A percentile compares a stretch with the other conserved stretches of the same genome.
phyloP scores from a whole-genome alignment of 2,329 filamentous ascomycete genomes.

The Verticillium albo-atrum region DNA sequence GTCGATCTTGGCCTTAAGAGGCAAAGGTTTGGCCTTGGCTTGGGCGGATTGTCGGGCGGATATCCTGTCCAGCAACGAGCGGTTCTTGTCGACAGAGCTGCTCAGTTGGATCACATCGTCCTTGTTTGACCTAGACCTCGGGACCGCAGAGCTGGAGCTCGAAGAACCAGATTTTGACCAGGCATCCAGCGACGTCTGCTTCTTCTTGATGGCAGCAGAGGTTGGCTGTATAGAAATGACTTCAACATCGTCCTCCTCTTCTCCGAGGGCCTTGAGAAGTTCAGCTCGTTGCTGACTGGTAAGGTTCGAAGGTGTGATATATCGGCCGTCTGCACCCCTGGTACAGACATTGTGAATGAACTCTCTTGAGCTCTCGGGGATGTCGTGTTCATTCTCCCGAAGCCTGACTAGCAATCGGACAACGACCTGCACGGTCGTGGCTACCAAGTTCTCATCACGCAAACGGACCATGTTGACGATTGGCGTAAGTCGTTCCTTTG shows the following conservation, averaged over 20 bases:
- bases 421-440: conserved; percentile 75
- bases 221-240: conserved; percentile 36
- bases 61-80: conserved; percentile 40
- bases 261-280: conserved; percentile 59
- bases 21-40: conserved; percentile 7
- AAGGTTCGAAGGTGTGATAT: conserved; percentile 71
- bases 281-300: conserved; percentile 81
- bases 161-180: conserved; percentile 50
- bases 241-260: conserved; percentile 50
- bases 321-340: conserved; percentile 50
- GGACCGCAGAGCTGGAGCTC: conserved; percentile 15
- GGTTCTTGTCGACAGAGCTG: conserved; percentile 39
- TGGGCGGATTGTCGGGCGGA: conserved; percentile 27
- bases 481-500: conserved; percentile 58
- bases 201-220: conserved; percentile 36
- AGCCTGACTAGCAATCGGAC: conserved; percentile 79
- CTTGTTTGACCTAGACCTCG: conserved; percentile 29
- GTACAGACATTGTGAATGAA: conserved; percentile 66
- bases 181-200: conserved; percentile 56
- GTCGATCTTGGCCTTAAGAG: conserved; percentile 6
- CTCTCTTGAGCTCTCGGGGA: conserved; percentile 54
- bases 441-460: conserved; percentile 80
- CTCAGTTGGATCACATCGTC: conserved; percentile 43
- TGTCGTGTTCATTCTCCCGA: conserved; percentile 69
- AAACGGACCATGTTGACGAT: conserved; percentile 88